A percentile compares a stretch with the other conserved stretches of the same genome.
These are phyloP conservation scores for Pelargonium fulgidum DNA, from an alignment of 441 rosid species.

Conservation along the genomic window DNA sequence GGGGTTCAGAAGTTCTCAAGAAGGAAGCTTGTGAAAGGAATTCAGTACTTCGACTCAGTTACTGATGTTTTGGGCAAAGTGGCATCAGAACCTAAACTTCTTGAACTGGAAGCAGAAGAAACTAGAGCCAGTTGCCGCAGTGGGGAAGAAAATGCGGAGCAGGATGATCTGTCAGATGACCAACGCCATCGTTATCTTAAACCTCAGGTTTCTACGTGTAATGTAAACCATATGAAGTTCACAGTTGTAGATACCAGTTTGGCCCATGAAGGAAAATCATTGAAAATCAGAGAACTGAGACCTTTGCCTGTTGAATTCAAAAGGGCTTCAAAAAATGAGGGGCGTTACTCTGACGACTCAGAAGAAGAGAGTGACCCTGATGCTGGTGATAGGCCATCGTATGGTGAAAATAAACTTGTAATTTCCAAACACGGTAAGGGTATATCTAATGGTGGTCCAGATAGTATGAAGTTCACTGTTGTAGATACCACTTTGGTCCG, in stretches of 20 bases:
- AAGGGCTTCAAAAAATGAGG: constrained; percentile 20
- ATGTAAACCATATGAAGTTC: constrained; percentile 35
- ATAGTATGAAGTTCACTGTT: constrained; percentile 1
- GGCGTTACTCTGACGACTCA: constrained; percentile 23
- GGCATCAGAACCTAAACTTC: constrained; percentile 60
- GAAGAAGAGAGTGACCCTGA: constrained; percentile 16
- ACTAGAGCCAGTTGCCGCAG: constrained; percentile 21
- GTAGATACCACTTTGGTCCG: neutral
- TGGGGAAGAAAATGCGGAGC: constrained; percentile 30
- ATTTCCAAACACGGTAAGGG: neutral
- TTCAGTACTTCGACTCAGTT: constrained; percentile 69
- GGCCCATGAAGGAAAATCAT: constrained; percentile 31
- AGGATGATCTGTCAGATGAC: constrained; percentile 35
- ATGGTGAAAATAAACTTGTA: neutral
- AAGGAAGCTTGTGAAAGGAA: constrained; percentile 58
- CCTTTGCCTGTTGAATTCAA: constrained; percentile 30
- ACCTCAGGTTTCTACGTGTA: constrained; percentile 45
- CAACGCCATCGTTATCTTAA: constrained; percentile 43
- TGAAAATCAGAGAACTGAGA: constrained; percentile 39
- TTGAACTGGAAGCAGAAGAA: constrained; percentile 54
- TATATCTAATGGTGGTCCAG: neutral
- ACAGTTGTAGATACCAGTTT: constrained; percentile 57
- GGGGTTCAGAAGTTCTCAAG: constrained; percentile 63
- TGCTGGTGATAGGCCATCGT: neutral
- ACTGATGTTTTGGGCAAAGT: constrained; percentile 65